These are phyloP conservation scores for Nigrospora sphaerica DNA, from an alignment of 2,329 filamentous ascomycete genomes.

Conservation along the genomic window DNA sequence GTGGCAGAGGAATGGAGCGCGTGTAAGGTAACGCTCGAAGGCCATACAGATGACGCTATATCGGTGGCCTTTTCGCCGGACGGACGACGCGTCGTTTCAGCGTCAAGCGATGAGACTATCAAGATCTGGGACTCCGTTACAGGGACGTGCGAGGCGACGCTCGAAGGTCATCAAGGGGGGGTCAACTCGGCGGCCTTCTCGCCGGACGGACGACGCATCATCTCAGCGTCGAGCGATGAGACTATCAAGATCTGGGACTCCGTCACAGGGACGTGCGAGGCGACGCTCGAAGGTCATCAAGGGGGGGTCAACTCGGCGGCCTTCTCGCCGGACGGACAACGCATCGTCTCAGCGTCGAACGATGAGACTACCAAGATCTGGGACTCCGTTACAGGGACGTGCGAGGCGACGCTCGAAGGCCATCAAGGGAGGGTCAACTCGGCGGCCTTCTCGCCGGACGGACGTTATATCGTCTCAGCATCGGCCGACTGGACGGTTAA, in stretches of 20 bases:
- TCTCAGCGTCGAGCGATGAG: neutral
- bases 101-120: neutral
- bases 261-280: neutral
- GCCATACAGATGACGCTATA: constrained; percentile 2
- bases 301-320: neutral
- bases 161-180: neutral
- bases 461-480: neutral
- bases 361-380: neutral
- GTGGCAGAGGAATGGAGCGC: constrained; percentile 2
- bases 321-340: neutral
- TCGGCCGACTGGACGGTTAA: neutral
- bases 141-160: neutral
- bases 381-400: neutral
- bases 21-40: constrained; percentile 11
- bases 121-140: neutral
- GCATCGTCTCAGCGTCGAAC: neutral
- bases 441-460: constrained; percentile 1
- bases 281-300: neutral
- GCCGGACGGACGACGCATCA: neutral
- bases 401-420: neutral
- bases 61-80: constrained; percentile 1
- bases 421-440: neutral
- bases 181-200: constrained; percentile 1
- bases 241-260: neutral
- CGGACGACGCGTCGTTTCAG: neutral